Conservation (phyloP, 1,284 basidiomycete species). For the Marasmius sp. region DNA sequence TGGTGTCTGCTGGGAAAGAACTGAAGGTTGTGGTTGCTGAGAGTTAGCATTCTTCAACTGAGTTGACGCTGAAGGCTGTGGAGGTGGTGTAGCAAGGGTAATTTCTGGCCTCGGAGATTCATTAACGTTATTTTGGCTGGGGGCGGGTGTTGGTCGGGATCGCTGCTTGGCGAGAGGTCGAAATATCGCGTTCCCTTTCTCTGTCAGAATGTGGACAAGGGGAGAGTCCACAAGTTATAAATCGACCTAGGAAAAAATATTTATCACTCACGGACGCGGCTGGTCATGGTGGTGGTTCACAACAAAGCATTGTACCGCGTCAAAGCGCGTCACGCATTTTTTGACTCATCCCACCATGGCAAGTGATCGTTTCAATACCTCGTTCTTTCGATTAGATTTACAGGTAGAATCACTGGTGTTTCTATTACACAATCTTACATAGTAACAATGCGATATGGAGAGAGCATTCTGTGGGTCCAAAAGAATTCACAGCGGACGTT, state of each 20-base stretch:
- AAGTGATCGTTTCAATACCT: too few species aligned
- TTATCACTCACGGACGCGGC: constrained; percentile 68
- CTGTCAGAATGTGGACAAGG: constrained; percentile 31
- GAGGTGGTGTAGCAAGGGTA: not conserved
- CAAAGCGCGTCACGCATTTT: too few species aligned
- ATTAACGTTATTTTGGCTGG: constrained; percentile 12
- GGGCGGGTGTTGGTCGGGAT: constrained; percentile 26
- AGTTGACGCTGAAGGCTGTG: not conserved
- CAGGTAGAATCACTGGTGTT: too few species aligned
- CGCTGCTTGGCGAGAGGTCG: constrained; percentile 61
- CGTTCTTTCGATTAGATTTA: too few species aligned
- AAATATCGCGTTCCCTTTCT: constrained; percentile 72
- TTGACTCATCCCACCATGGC: too few species aligned
- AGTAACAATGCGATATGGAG: too few species aligned
- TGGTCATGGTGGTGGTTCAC: constrained; percentile 51
- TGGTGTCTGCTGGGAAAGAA: not conserved
- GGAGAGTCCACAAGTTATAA: constrained; percentile 7
- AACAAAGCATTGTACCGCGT: not conserved
- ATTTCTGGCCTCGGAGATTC: not conserved
- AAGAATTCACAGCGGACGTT: too few species aligned
- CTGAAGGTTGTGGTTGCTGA: not conserved
- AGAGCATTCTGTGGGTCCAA: too few species aligned
- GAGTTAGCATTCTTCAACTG: not conserved
- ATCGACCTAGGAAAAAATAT: not conserved
- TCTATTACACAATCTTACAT: too few species aligned